Conservation (phyloP, 257 asterid species). For the Penstemon davidsonii region DNA sequence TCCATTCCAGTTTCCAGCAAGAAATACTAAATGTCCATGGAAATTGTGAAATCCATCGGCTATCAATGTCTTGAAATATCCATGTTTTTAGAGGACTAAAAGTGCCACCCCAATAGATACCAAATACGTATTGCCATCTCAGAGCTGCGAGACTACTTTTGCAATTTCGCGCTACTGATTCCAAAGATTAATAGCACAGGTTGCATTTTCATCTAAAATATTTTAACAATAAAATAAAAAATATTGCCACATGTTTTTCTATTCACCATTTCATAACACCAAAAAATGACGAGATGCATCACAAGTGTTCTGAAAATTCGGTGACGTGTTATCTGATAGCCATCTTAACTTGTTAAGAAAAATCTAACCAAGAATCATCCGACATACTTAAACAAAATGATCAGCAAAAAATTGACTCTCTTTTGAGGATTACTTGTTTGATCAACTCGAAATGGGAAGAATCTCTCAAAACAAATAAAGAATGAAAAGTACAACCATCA, state of each 20-base stretch:
- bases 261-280: slow-evolving; percentile 10
- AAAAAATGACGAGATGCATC: slow-evolving; percentile 16
- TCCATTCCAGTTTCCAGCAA: no score
- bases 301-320: slow-evolving; percentile 6
- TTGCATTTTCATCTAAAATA: slow-evolving; percentile 5
- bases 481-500: slow-evolving; percentile 11
- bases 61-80: no score
- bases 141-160: no score
- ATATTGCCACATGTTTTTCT: not conserved
- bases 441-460: slow-evolving; percentile 26
- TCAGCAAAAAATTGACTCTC: slow-evolving; percentile 18
- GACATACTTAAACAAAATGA: slow-evolving; percentile 10
- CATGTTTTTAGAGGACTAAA: no score
- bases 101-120: no score
- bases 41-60: no score
- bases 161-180: not conserved
- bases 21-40: no score
- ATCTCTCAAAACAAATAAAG: slow-evolving; percentile 5
- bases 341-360: slow-evolving; percentile 1
- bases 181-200: slow-evolving; percentile 8
- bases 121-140: no score
- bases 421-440: slow-evolving; percentile 23
- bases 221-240: slow-evolving; percentile 8
- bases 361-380: slow-evolving; percentile 11
- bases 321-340: slow-evolving; percentile 9